Evolutionary conservation across 192 early-diverging fungal species (phyloP).

Genomic region (Piromyces sp.): DNA sequence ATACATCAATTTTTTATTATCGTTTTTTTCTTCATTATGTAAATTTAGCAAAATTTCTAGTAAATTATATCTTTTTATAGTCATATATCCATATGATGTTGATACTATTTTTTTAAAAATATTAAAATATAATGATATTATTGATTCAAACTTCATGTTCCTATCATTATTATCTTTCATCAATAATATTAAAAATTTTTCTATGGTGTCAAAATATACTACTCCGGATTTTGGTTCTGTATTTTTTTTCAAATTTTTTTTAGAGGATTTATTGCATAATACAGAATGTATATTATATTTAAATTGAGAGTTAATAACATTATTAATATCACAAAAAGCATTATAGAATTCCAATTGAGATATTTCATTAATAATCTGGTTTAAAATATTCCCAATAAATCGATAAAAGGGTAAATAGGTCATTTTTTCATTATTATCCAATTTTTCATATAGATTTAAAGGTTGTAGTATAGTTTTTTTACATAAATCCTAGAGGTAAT

Average conservation of each 20-base stretch:
- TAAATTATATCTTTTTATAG: not conserved
- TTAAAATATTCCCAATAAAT: not conserved
- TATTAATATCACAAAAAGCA: not conserved
- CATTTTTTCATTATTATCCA: not conserved
- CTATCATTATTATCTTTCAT: not conserved
- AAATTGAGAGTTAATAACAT: not conserved
- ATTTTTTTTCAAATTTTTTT: no score
- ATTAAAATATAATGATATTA: not conserved
- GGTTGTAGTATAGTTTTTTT: not conserved
- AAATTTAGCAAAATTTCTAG: not conserved
- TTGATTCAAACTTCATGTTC: not conserved
- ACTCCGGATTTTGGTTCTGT: not conserved
- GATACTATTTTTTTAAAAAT: not conserved
- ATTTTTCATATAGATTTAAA: not conserved
- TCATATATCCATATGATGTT: not conserved
- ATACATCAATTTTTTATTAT: not conserved
- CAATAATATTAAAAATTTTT: not conserved
- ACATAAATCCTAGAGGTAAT: not conserved
- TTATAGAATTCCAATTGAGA: not conserved
- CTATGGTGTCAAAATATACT: not conserved
- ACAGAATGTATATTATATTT: not conserved
- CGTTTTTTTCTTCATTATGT: not conserved
- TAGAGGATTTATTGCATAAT: not conserved
- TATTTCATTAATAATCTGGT: not conserved
- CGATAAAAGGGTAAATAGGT: not conserved